Base-by-base conservation (phyloP, 148 eudicot genomes). In the Amaranthus hypochondriacus region DNA sequence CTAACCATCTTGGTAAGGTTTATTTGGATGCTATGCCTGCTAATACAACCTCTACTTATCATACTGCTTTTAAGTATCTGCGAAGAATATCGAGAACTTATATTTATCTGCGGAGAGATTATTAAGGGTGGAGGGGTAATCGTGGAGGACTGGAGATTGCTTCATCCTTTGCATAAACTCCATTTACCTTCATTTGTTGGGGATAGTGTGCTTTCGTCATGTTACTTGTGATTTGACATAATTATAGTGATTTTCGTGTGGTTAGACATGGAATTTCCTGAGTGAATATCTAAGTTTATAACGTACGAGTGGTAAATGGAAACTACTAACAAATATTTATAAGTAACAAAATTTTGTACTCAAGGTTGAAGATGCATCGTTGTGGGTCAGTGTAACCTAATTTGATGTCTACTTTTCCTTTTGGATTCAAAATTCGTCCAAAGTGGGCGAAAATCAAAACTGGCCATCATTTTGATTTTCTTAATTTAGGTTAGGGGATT, bases 1-100 rank as follows among this genome's bases (percentile, higher is more conserved):
- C 84, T 93, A 78, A 89, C 96, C 48, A 18, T 90, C 56, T 65
- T 90, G 91, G 97, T 92, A 84, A 81, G 92, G 75, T 51, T 60
- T 66, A 57, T 62, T 47, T 49, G 59, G 18, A 54, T 53, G 46
- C 21, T 70, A 48, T 74, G 47, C 39, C 1, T 28, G 39, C 39
- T 28, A 28, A 28, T 28, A 28, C 39, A 28, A 28, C 14, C 15
- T 28, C 18, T 49, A 55, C n/a, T 3, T 11, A 13, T 14, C 52
- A 13, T 44, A 55, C 14, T 66, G 56, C 48, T 46, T 53, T 14
- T 9, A 18, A 9, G 14, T 3, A 11, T 12, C 3, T 50, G 60
- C 28, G 15, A 6, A 21, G 42, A 67, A 5, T 18, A 67, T 28
- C 13, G 56, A 70, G 62, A 60, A n/a, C 43, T 5, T 63, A 6